A percentile compares a stretch with the other conserved stretches of the same genome.
These are phyloP conservation scores for Rhodomyrtus psidioides DNA, from an alignment of 441 rosid species.

Conservation along the genomic window DNA sequence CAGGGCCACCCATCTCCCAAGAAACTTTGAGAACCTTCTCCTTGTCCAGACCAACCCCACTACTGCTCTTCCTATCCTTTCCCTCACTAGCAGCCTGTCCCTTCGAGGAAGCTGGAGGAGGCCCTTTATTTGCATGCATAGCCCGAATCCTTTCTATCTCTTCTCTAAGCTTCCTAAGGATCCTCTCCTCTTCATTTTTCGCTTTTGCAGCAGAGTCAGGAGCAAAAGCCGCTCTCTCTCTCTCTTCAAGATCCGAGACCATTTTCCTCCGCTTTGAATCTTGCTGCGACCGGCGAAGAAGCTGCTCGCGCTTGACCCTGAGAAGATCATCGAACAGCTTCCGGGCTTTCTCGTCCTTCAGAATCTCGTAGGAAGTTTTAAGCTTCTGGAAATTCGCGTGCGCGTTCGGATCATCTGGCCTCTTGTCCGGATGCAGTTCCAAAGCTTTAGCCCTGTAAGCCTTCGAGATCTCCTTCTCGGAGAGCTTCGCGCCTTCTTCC, in stretches of 20 bases:
- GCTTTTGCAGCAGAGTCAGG: slow-evolving; percentile 33
- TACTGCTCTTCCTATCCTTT: slow-evolving; percentile 15
- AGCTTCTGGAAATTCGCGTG: slow-evolving; percentile 70
- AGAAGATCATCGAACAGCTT: slow-evolving; percentile 77
- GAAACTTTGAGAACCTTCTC: slow-evolving; percentile 70
- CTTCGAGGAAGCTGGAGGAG: slow-evolving; percentile 18
- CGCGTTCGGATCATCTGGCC: slow-evolving; percentile 83
- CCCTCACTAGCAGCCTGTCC: slow-evolving; percentile 18
- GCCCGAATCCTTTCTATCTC: slow-evolving; percentile 70
- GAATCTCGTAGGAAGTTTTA: slow-evolving; percentile 68
- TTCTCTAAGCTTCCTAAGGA: slow-evolving; percentile 58
- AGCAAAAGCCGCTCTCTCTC: slow-evolving; percentile 66
- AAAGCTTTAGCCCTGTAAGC: slow-evolving; percentile 72
- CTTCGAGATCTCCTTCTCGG: slow-evolving; percentile 64
- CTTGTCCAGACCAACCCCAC: slow-evolving; percentile 37
- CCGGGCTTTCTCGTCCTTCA: slow-evolving; percentile 70
- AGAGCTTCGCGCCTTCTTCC: slow-evolving; percentile 69
- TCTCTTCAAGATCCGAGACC: slow-evolving; percentile 76
- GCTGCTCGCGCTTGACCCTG: slow-evolving; percentile 54
- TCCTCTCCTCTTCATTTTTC: slow-evolving; percentile 56
- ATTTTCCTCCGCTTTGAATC: slow-evolving; percentile 67
- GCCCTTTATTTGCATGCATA: slow-evolving; percentile 36
- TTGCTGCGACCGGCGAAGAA: slow-evolving; percentile 36
- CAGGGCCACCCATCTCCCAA: slow-evolving; percentile 69
- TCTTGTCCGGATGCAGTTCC: slow-evolving; percentile 78